Evolutionary conservation across 768 basidiomycete genomes (phyloP).

Genomic region (Tulasnella sp.): DNA sequence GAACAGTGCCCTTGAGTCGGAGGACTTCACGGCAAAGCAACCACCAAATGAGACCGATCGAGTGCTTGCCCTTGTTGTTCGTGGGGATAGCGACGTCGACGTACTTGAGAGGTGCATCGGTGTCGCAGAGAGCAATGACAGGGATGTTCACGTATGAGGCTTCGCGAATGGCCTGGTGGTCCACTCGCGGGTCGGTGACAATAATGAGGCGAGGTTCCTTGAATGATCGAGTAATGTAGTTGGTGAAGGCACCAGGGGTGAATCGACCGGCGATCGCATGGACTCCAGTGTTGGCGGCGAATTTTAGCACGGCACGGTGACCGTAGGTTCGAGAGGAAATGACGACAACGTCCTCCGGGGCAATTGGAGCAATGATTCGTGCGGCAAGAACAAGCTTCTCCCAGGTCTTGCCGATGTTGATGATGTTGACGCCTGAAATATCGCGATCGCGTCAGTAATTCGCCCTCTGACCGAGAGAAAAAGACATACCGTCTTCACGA

Average conservation of each 20-base stretch:
- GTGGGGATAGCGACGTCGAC: constrained; percentile 98
- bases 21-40: constrained; percentile 95
- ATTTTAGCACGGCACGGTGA: constrained; percentile 99
- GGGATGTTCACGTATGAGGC: constrained; percentile 99
- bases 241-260: constrained; percentile 98
- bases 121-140: constrained; percentile 98
- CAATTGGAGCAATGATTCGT: constrained; percentile 91
- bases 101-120: constrained; percentile 93
- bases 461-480: background rate
- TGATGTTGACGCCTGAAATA: constrained; percentile 74
- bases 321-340: constrained; percentile 98
- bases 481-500: constrained; percentile 74
- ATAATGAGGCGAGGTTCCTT: constrained; percentile 98
- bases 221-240: constrained; percentile 99
- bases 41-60: constrained; percentile 97
- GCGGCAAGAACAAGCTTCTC: constrained; percentile 98
- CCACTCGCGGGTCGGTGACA: constrained; percentile 97
- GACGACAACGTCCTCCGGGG: constrained; percentile 95
- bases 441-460: constrained; percentile 9
- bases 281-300: constrained; percentile 93
- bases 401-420: constrained; percentile 99
- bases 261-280: constrained; percentile 99
- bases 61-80: constrained; percentile 98
- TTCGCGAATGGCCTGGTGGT: constrained; percentile 99
- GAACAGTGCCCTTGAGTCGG: constrained; percentile 86